Evolutionary conservation across 352 stramenopile genomes (phyloP), one percentile per base, ranked within the genome.

Genomic region (Phytophthora hibernalis): DNA sequence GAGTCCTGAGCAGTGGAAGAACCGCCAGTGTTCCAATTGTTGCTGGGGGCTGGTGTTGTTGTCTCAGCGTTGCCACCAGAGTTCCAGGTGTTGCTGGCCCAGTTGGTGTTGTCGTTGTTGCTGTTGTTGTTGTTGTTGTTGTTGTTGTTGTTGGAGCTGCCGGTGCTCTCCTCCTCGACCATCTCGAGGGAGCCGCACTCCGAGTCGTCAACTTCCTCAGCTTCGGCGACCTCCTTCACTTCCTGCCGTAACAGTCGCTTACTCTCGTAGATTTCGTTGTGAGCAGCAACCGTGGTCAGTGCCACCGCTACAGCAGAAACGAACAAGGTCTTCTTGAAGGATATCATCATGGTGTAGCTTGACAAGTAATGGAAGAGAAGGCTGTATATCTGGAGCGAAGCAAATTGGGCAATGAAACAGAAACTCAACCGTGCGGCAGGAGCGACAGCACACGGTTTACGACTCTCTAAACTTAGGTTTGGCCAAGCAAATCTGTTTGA

Each of bases 121-220:
- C n/a, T n/a, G n/a, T n/a, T n/a, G n/a, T n/a, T n/a, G n/a, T n/a
- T n/a, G n/a, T n/a, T n/a, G n/a, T n/a, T n/a, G n/a, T n/a, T n/a
- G n/a, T n/a, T n/a, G n/a, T n/a, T n/a, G n/a, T 38, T 57, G 35
- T 65, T 65, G 35, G 10, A 18, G 7, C 28, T 26, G 5, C 33
- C 44, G 3, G 4, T 6, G 5, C 24, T 54, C 35, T 70, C 26
- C 21, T 58, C 48, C 18, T 64, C 54, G 0, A 45, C 61, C 37
- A 63, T 70, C n/a, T 63, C 54, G 10, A 68, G 40, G 16, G 60
- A 61, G 5, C 54, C 61, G 40, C 53, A 68, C 31, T 68, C 60
- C 16, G 59, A 67, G 55, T 65, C 56, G 26, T 66, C 47, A 15
- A 24, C 56, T 40, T 56, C 47, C 26, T 54, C 48, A 6, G 18